A percentile compares a stretch with the other conserved stretches of the same genome.
Evolutionary conservation across 257 asterid genomes (phyloP).

Genomic region (Solanum lycopersicoides): DNA sequence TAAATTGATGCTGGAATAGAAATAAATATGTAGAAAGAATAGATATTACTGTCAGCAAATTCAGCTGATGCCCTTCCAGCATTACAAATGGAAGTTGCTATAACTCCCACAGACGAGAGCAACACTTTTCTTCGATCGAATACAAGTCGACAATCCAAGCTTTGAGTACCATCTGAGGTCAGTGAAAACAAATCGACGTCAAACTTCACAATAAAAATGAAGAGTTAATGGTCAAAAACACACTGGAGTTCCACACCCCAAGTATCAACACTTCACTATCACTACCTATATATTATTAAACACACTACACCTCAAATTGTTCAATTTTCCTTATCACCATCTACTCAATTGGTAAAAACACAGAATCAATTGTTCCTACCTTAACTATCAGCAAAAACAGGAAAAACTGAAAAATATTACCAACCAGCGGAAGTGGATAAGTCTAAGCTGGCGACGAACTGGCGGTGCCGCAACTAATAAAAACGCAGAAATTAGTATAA

Average conservation of each 20-base stretch:
- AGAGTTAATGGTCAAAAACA: not conserved
- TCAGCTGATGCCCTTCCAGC: constrained; percentile 47
- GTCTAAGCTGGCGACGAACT: not conserved
- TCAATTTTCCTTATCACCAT: not conserved
- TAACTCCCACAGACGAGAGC: constrained; percentile 45
- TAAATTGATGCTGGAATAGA: not conserved
- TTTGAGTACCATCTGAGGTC: constrained; percentile 30
- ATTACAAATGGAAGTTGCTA: constrained; percentile 19
- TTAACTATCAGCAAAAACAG: not conserved
- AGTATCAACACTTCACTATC: not conserved
- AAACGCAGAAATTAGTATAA: not conserved
- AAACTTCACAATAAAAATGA: not conserved
- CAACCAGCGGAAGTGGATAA: not conserved
- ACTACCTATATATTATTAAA: not conserved
- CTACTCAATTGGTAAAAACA: not conserved
- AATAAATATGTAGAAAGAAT: not conserved
- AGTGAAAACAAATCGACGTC: not conserved
- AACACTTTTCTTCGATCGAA: constrained; percentile 54
- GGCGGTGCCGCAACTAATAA: not conserved
- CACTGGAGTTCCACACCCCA: not conserved
- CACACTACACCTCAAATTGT: not conserved
- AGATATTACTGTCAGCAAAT: constrained; percentile 72
- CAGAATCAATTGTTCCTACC: not conserved
- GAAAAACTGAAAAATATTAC: not conserved
- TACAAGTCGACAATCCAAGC: constrained; percentile 15